Base-by-base conservation (phyloP, 208 protist species). In the Wallacemonas sp. region DNA sequence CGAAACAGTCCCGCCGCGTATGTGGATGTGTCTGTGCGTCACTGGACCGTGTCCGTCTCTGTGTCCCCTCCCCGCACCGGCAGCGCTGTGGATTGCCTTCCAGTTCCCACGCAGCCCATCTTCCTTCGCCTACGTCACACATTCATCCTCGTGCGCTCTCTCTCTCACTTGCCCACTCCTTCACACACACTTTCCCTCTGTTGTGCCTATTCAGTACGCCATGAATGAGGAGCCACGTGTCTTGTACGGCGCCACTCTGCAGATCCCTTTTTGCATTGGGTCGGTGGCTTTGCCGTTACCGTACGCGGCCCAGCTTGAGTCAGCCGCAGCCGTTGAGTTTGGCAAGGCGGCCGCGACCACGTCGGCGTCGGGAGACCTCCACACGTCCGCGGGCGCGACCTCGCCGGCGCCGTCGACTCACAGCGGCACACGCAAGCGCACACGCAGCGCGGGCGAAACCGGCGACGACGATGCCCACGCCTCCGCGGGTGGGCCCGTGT, bases 251-350 rank as follows among this genome's bases (percentile, higher is more conserved):
- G 85, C 81, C 0, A 63, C 78, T 21, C 21, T 87, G 21, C 71
- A 91, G 32, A 81, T 94, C 17, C 89, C 83, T 1, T 71, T 85
- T 45, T 73, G 71, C 42, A 66, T 85, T 37, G 82, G 82, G 32
- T 81, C 76, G 39, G 68, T 89, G 10, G 46, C 72, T 2, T 50
- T 85, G 5, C 82, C 82, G 6, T 48, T 89, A 10, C 0, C 12
- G n/a, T 53, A 71, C 50, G 1, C 57, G 34, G 9, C 1, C 58
- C n/a, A 60, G 53, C 36, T 55, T 26, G 15, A 38, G n/a, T 13
- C 27, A n/a, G 12, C 5, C 46, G 46, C 50, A 8, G 50, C 50
- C 3, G 50, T 32, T 13, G n/a, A n/a, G n/a, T n/a, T n/a, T n/a
- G 29, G 0, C 50, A 15, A 34, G 32, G 5, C 29, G 13, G 29